Evolutionary conservation across 78 protist genomes (phyloP).

Genomic region (Dictyostelium discoideum): dicty_2.7 NC_007091.3:2835501-2836000

Average conservation of each 20-base stretch:
- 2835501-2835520: slow-evolving; percentile 7
- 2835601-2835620: background rate
- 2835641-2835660: background rate
- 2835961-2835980: slow-evolving; percentile 4
- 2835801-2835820: slow-evolving; percentile 68
- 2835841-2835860: background rate
- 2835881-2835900: background rate
- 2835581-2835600: slow-evolving; percentile 38
- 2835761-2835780: slow-evolving; percentile 28
- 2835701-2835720: background rate
- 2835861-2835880: background rate
- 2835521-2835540: slow-evolving; percentile 34
- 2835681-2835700: background rate
- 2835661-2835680: background rate
- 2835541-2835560: slow-evolving; percentile 62
- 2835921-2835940: background rate
- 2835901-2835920: background rate
- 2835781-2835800: slow-evolving; percentile 63
- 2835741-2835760: slow-evolving; percentile 19
- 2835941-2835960: slow-evolving; percentile 42
- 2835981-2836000: slow-evolving; percentile 24
- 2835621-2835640: background rate
- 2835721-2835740: background rate
- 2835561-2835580: slow-evolving; percentile 52
- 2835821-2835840: background rate